These are phyloP conservation scores for Corchorus capsularis DNA, from an alignment of 345 rosid genomes.

Conservation along the genomic window DNA sequence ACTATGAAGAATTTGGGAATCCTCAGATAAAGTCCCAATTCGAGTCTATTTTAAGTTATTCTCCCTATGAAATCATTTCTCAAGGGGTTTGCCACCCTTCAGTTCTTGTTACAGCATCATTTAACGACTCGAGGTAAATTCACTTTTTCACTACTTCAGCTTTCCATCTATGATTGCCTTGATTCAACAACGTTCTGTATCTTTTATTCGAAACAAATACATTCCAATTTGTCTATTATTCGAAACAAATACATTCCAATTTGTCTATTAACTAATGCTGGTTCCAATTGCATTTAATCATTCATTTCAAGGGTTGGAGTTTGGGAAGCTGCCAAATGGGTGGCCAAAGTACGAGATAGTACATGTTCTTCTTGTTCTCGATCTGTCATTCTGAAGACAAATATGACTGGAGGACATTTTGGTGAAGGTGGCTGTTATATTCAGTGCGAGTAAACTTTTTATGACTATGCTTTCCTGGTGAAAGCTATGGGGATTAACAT, in stretches of 20 bases:
- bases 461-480: conserved; percentile 79
- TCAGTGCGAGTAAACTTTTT: conserved; percentile 70
- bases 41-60: conserved; percentile 56
- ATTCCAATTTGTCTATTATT: background rate
- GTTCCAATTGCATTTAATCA: background rate
- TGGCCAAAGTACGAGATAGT: conserved; percentile 61
- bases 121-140: conserved; percentile 78
- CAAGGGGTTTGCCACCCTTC: conserved; percentile 63
- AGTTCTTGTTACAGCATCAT: conserved; percentile 71
- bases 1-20: conserved; percentile 92
- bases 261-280: background rate
- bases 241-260: too few species aligned
- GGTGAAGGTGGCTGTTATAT: conserved; percentile 76
- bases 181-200: background rate
- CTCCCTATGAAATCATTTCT: conserved; percentile 83
- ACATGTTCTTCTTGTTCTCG: conserved; percentile 59
- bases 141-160: background rate
- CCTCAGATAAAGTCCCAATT: conserved; percentile 60
- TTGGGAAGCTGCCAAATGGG: conserved; percentile 99
- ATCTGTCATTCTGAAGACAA: conserved; percentile 69
- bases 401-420: conserved; percentile 85
- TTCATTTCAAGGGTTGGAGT: conserved; percentile 74
- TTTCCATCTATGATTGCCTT: conserved; percentile 12
- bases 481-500: conserved; percentile 45
- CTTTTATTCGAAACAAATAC: background rate